phyloP scores from a whole-genome alignment of 148 eudicot genomes.

The Fagopyrum tataricum region DNA sequence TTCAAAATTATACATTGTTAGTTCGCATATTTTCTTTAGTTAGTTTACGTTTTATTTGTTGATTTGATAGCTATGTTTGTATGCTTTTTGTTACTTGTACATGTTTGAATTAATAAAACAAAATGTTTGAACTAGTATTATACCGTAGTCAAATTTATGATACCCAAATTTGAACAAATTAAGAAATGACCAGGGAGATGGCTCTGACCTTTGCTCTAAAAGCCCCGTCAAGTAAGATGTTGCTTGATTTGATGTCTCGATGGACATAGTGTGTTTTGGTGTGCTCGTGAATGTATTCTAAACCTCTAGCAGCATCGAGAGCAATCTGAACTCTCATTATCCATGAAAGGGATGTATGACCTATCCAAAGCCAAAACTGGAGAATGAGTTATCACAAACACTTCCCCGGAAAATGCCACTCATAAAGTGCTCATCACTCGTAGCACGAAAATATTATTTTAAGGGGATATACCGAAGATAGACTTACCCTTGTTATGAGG shows the following conservation, averaged over 20 bases:
- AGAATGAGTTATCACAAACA: background rate
- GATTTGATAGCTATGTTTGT: too few relatives aligned
- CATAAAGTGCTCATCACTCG: too few relatives aligned
- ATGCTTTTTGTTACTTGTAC: too few relatives aligned
- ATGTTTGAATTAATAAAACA: too few relatives aligned
- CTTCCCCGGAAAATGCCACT: background rate
- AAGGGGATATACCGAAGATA: background rate
- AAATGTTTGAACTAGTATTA: too few relatives aligned
- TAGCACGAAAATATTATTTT: too few relatives aligned
- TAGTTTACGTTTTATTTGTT: too few relatives aligned
- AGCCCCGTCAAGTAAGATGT: constrained; percentile 83
- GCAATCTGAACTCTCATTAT: constrained; percentile 94
- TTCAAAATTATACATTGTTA: too few relatives aligned
- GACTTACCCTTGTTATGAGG: constrained; percentile 72
- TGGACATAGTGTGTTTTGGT: constrained; percentile 98
- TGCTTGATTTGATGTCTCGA: constrained; percentile 94
- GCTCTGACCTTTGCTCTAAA: constrained; percentile 76
- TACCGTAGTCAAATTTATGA: too few relatives aligned
- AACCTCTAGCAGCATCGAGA: constrained; percentile 94
- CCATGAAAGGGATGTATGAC: constrained; percentile 91
- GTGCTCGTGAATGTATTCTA: constrained; percentile 96
- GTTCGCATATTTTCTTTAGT: too few relatives aligned
- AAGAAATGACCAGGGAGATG: background rate
- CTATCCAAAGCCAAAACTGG: constrained; percentile 22
- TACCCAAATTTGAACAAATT: too few relatives aligned